Evolutionary conservation across 1,284 basidiomycete species (phyloP).

Genomic region (Cutaneotrichosporon arboriforme): DNA sequence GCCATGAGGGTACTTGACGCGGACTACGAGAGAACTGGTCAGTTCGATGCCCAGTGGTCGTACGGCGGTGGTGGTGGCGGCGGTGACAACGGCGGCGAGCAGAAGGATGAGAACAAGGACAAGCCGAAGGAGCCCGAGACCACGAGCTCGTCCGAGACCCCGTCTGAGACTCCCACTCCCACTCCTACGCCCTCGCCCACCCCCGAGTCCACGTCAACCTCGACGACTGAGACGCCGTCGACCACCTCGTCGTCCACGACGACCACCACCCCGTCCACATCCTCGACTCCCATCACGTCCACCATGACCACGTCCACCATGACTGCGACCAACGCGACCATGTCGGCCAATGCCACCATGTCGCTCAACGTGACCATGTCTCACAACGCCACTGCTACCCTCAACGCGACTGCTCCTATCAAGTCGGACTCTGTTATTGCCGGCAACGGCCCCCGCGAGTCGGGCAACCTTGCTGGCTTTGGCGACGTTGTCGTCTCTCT

Average conservation of each 20-base stretch:
- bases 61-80: not conserved
- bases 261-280: not conserved
- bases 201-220: not conserved
- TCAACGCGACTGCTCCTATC: not conserved
- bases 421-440: not conserved
- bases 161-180: not conserved
- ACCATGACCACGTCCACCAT: not conserved
- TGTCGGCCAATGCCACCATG: not conserved
- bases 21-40: slow-evolving; percentile 2
- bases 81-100: not conserved
- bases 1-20: slow-evolving; percentile 4
- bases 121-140: not conserved
- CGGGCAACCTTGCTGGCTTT: slow-evolving; percentile 4
- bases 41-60: slow-evolving; percentile 1
- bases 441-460: not conserved
- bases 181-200: not conserved
- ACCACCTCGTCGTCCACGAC: not conserved
- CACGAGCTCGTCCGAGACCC: not conserved
- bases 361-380: not conserved
- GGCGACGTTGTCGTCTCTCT: slow-evolving; percentile 4
- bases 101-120: not conserved
- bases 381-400: not conserved
- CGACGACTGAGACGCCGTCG: not conserved
- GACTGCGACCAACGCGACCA: not conserved
- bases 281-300: not conserved